Evolutionary conservation across 805 yeast species (phyloP).

Genomic region (Sugiyamaella qingdaonensis): DNA sequence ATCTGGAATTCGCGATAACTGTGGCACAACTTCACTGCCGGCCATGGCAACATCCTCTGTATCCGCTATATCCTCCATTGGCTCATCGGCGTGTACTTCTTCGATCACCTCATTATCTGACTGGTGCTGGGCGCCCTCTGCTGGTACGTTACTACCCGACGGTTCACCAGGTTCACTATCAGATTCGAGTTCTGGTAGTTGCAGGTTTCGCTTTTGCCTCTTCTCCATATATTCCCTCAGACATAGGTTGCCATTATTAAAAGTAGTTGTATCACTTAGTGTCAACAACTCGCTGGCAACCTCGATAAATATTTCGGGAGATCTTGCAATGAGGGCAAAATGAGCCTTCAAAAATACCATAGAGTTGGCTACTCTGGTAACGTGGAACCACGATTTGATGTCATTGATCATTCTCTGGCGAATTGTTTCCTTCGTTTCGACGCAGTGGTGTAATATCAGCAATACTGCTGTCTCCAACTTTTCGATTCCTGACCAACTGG

Average conservation of each 20-base stretch:
- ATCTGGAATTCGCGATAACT: slow-evolving; percentile 4
- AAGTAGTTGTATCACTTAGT: slow-evolving; percentile 17
- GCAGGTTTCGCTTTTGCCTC: slow-evolving; percentile 11
- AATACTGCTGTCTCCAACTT: slow-evolving; percentile 47
- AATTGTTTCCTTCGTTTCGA: slow-evolving; percentile 56
- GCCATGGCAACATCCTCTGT: slow-evolving; percentile 9
- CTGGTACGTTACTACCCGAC: slow-evolving; percentile 11
- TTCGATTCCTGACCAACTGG: slow-evolving; percentile 37
- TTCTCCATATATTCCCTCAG: slow-evolving; percentile 22
- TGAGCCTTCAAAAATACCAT: slow-evolving; percentile 30
- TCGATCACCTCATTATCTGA: neutral
- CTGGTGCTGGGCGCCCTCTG: neutral
- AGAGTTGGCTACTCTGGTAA: slow-evolving; percentile 19
- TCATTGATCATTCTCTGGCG: slow-evolving; percentile 49
- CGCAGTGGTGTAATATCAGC: slow-evolving; percentile 60
- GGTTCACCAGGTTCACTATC: slow-evolving; percentile 10
- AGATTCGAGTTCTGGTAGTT: neutral
- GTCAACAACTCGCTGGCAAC: slow-evolving; percentile 30
- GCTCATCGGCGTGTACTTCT: neutral
- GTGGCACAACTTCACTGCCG: neutral
- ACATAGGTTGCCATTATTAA: slow-evolving; percentile 20
- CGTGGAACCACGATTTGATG: slow-evolving; percentile 40
- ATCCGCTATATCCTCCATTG: neutral
- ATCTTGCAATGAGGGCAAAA: slow-evolving; percentile 34
- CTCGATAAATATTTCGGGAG: slow-evolving; percentile 48